phyloP scores from a whole-genome alignment of 495 filamentous ascomycete species.

The Pyrenula aspistea region DNA sequence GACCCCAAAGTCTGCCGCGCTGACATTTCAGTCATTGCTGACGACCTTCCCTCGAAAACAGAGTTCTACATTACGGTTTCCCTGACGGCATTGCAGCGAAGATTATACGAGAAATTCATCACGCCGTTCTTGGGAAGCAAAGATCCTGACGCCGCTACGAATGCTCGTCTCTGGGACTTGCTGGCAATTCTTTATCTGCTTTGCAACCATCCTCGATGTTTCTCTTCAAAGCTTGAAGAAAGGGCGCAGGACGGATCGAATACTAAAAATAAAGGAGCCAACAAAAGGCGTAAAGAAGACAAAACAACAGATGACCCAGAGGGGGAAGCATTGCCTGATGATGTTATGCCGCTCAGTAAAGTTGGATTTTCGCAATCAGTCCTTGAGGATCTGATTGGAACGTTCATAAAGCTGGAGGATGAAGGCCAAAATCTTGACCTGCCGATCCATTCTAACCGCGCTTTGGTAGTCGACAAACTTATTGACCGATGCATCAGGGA shows the following conservation, averaged over 20 bases:
- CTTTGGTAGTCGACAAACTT: constrained; percentile 52
- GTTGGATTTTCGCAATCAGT: constrained; percentile 16
- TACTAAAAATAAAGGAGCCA: background rate
- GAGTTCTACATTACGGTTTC: constrained; percentile 73
- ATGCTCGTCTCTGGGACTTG: constrained; percentile 34
- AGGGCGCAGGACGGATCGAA: constrained; percentile 9
- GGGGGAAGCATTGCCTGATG: constrained; percentile 14
- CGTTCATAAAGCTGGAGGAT: constrained; percentile 16
- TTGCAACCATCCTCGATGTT: constrained; percentile 64
- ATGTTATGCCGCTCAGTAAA: constrained; percentile 17
- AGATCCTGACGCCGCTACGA: constrained; percentile 8
- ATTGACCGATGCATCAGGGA: constrained; percentile 43
- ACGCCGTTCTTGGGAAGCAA: constrained; percentile 14
- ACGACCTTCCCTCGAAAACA: constrained; percentile 55
- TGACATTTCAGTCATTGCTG: constrained; percentile 52
- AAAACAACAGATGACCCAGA: constrained; percentile 12
- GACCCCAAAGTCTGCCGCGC: constrained; percentile 68
- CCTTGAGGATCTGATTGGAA: constrained; percentile 12
- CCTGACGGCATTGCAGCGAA: constrained; percentile 51
- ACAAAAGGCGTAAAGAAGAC: constrained; percentile 14
- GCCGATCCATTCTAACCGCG: constrained; percentile 48
- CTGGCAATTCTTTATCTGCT: constrained; percentile 47
- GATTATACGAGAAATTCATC: constrained; percentile 52
- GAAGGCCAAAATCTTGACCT: constrained; percentile 18
- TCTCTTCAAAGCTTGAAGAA: constrained; percentile 39